Percentiles rank a stretch among this genome's conserved stretches.
Conservation (phyloP, 108 stramenopile species). For the Cyclotella cryptica region DNA sequence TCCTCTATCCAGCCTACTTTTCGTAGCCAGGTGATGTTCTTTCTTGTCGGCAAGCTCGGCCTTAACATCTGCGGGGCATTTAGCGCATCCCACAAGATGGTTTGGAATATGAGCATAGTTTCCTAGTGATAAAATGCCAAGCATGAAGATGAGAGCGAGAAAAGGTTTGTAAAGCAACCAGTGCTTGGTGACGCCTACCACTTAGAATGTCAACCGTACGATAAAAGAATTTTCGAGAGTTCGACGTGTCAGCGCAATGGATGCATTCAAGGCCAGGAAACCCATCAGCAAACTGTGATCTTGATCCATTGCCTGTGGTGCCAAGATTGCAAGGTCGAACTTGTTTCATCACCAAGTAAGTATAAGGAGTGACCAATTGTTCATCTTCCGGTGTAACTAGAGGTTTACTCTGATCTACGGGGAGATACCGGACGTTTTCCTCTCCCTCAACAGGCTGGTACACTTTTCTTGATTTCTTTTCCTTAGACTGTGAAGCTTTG, state of each 20-base stretch:
- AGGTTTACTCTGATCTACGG: conserved; percentile 19
- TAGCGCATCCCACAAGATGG: conserved; percentile 40
- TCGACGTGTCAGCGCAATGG: conserved; percentile 41
- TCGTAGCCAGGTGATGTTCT: conserved; percentile 34
- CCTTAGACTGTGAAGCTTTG: conserved; percentile 10
- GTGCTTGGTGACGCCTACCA: conserved; percentile 10
- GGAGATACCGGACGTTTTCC: conserved; percentile 13
- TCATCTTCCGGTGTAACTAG: conserved; percentile 33
- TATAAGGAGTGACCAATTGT: conserved; percentile 44
- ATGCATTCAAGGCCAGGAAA: conserved; percentile 57
- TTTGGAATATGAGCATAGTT: conserved; percentile 59
- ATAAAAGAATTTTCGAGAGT: conserved; percentile 56
- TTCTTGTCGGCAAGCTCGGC: conserved; percentile 68
- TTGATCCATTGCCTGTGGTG: conserved; percentile 36
- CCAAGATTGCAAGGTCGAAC: conserved; percentile 45
- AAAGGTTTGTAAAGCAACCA: not conserved
- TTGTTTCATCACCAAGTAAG: conserved; percentile 48
- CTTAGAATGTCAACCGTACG: conserved; percentile 53
- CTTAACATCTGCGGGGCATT: conserved; percentile 40
- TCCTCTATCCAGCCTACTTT: conserved; percentile 30
- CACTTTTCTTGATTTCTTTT: conserved; percentile 11
- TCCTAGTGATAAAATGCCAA: not conserved
- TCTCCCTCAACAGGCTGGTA: not conserved
- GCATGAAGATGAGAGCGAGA: not conserved
- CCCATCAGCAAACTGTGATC: conserved; percentile 40